phyloP scores from a whole-genome alignment of 768 basidiomycete species.

The Serendipita indica region DNA sequence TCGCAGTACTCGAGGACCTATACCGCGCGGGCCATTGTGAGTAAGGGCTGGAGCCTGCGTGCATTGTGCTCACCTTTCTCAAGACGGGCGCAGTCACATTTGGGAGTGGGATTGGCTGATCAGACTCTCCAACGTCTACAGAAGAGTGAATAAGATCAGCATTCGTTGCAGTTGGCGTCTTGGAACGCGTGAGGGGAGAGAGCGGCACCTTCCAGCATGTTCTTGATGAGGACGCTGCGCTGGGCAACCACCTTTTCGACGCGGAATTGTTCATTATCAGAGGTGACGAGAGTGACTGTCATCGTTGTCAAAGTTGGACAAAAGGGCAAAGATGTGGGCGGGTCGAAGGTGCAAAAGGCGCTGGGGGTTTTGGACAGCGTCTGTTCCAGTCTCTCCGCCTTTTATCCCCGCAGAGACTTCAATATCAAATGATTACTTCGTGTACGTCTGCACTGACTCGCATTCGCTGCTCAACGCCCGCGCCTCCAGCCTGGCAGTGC shows the following conservation, averaged over 20 bases:
- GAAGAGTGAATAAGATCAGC: background rate
- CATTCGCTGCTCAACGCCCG: too few species aligned
- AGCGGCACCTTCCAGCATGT: constrained; percentile 94
- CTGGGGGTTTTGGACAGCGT: too few species aligned
- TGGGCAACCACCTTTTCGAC: constrained; percentile 92
- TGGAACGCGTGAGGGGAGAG: constrained; percentile 12
- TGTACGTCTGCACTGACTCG: too few species aligned
- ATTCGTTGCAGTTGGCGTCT: background rate
- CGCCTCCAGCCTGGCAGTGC: background rate
- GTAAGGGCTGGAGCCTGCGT: background rate
- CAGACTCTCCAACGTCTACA: constrained; percentile 83
- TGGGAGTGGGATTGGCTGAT: constrained; percentile 86
- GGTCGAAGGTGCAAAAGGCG: constrained; percentile 6
- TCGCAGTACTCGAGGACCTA: constrained; percentile 99
- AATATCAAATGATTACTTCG: too few species aligned
- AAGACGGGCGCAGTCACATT: constrained; percentile 86
- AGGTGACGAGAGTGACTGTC: constrained; percentile 71
- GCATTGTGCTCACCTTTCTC: constrained; percentile 52
- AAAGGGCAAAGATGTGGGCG: constrained; percentile 12
- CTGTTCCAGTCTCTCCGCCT: too few species aligned
- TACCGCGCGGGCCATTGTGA: background rate
- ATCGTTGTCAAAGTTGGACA: constrained; percentile 32
- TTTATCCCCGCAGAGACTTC: too few species aligned
- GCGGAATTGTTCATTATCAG: constrained; percentile 88
- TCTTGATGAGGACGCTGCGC: constrained; percentile 93